Evolutionary conservation across 1,284 basidiomycete species (phyloP).

Genomic region (Stygiomarasmius scandens): DNA sequence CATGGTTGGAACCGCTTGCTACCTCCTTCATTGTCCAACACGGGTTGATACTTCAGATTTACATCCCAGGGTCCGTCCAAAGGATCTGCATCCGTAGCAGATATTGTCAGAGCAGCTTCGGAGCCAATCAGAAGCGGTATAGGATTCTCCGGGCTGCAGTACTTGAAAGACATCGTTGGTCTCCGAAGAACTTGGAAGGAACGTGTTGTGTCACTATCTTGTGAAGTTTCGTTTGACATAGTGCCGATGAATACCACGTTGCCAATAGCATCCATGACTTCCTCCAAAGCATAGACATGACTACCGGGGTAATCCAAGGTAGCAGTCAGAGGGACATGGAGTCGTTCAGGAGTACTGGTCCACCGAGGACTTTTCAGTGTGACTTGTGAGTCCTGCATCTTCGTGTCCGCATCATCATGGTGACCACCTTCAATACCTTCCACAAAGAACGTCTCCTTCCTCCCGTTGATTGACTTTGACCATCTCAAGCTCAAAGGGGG

Average conservation of each 20-base stretch:
- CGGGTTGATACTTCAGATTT: slow-evolving; percentile 60
- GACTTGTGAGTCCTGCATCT: slow-evolving; percentile 16
- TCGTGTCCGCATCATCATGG: slow-evolving; percentile 2
- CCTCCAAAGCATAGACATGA: slow-evolving; percentile 72
- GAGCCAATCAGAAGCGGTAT: slow-evolving; percentile 76
- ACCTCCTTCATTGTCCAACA: slow-evolving; percentile 38
- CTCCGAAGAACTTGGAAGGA: slow-evolving; percentile 78
- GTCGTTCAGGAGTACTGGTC: slow-evolving; percentile 48
- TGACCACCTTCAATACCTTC: slow-evolving; percentile 79
- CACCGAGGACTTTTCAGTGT: slow-evolving; percentile 21
- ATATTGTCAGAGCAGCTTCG: slow-evolving; percentile 55
- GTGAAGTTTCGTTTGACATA: neutral
- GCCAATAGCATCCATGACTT: slow-evolving; percentile 74
- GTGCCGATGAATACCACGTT: slow-evolving; percentile 57
- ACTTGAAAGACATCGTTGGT: slow-evolving; percentile 73
- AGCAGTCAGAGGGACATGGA: slow-evolving; percentile 71
- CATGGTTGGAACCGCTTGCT: slow-evolving; percentile 55
- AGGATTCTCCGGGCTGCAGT: slow-evolving; percentile 75
- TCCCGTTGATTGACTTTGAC: slow-evolving; percentile 67
- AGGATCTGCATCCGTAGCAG: slow-evolving; percentile 52
- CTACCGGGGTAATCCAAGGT: slow-evolving; percentile 63
- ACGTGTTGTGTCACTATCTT: slow-evolving; percentile 56
- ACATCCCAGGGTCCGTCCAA: slow-evolving; percentile 73
- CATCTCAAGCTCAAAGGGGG: slow-evolving; percentile 80
- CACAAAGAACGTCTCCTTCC: slow-evolving; percentile 70